Conservation (phyloP, 106 monocot genomes). For the Allium cepa region DNA sequence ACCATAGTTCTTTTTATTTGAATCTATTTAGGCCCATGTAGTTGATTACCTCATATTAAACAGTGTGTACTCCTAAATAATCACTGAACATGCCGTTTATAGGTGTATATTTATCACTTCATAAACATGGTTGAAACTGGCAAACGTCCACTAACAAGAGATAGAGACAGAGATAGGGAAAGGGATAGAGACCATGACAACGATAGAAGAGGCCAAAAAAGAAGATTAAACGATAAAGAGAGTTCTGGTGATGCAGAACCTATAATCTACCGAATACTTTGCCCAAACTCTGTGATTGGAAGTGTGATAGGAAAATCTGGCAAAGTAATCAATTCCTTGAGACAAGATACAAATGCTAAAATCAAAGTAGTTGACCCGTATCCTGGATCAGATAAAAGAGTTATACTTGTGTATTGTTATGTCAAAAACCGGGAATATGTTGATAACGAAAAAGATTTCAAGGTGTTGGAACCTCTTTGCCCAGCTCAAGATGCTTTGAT, state of each 20-base stretch:
- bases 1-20: no score
- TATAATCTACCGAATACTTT: constrained; percentile 76
- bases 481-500: constrained; percentile 76
- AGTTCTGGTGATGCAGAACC: constrained; percentile 21
- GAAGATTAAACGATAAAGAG: not conserved
- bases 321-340: constrained; percentile 81
- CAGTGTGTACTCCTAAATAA: no score
- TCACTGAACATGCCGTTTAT: no score
- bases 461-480: constrained; percentile 44
- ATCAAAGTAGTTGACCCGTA: constrained; percentile 88
- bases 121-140: constrained; percentile 43
- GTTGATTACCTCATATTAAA: no score
- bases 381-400: constrained; percentile 60
- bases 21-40: no score
- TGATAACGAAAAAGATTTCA: constrained; percentile 10
- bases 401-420: constrained; percentile 69
- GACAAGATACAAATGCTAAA: constrained; percentile 69
- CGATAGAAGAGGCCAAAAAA: not conserved
- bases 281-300: constrained; percentile 61
- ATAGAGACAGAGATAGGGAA: not conserved
- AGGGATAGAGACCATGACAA: not conserved
- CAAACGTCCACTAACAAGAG: not conserved
- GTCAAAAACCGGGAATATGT: constrained; percentile 30
- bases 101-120: no score
- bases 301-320: constrained; percentile 94